These are phyloP conservation scores for Myxozyma neotropica DNA, from an alignment of 805 yeast species.

Conservation along the genomic window DNA sequence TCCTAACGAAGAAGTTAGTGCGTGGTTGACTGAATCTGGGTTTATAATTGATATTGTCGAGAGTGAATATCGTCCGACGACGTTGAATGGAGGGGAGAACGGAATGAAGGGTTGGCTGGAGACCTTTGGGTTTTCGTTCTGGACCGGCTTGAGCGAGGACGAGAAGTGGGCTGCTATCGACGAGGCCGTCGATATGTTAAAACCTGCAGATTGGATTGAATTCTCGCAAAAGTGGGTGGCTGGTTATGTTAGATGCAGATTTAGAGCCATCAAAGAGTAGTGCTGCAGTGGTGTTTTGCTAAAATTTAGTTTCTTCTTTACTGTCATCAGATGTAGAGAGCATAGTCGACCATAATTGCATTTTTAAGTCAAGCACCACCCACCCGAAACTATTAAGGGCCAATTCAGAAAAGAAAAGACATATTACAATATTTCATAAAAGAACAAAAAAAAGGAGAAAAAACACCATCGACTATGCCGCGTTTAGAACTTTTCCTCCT, in stretches of 20 bases:
- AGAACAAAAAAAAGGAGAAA: background rate
- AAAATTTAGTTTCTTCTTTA: too few relatives aligned
- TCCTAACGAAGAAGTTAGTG: constrained; percentile 15
- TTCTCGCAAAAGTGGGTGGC: constrained; percentile 30
- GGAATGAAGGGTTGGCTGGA: constrained; percentile 37
- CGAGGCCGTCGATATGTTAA: constrained; percentile 28
- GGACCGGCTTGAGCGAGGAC: constrained; percentile 23
- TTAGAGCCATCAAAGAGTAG: constrained; percentile 28
- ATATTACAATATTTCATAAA: background rate
- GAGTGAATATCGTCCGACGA: constrained; percentile 35
- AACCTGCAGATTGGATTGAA: constrained; percentile 21
- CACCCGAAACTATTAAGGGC: too few relatives aligned
- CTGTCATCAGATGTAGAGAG: background rate
- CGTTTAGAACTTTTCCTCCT: constrained; percentile 80
- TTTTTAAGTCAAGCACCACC: too few relatives aligned
- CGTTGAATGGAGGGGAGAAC: constrained; percentile 24
- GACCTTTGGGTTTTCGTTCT: constrained; percentile 37
- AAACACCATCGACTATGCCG: background rate
- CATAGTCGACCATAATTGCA: background rate
- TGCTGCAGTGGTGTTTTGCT: too few relatives aligned
- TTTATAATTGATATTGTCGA: constrained; percentile 34
- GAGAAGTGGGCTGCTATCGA: constrained; percentile 23
- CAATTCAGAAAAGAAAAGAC: background rate
- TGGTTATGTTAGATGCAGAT: constrained; percentile 34
- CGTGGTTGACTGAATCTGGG: constrained; percentile 33